Evolutionary conservation across 208 protist genomes (phyloP).

Genomic region (Acanthamoeba sp.): DNA sequence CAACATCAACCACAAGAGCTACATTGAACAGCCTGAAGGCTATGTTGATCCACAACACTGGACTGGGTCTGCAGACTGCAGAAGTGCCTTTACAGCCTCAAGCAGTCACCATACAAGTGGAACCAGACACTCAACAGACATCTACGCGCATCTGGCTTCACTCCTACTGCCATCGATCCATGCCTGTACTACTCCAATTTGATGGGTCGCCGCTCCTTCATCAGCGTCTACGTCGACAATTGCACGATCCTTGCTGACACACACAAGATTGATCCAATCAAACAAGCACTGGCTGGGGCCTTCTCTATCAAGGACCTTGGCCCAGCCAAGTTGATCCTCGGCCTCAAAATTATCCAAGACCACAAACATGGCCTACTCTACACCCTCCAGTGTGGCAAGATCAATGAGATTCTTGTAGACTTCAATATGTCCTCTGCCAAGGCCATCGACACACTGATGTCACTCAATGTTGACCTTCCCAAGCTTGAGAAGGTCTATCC

Average conservation of each 20-base stretch:
- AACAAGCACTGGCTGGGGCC: not conserved
- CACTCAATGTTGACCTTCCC: too few species aligned
- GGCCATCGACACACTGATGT: too few species aligned
- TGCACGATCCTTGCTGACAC: not conserved
- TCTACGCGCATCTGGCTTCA: conserved; percentile 37
- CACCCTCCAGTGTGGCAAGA: not conserved
- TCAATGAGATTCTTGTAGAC: not conserved
- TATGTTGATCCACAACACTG: conserved; percentile 19
- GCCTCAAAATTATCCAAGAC: not conserved
- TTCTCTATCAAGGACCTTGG: conserved; percentile 42
- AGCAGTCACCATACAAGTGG: too few species aligned
- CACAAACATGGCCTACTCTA: not conserved
- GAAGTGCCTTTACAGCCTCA: too few species aligned
- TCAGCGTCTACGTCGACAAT: conserved; percentile 4
- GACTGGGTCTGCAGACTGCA: too few species aligned
- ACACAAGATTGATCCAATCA: not conserved
- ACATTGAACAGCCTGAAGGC: conserved; percentile 5
- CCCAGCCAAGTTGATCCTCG: not conserved
- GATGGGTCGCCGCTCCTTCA: not conserved
- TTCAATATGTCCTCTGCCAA: conserved; percentile 10
- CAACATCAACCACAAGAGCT: not conserved
- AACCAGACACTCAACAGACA: too few species aligned
- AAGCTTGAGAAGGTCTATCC: not conserved
- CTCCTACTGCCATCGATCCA: not conserved
- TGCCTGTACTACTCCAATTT: not conserved